Base-by-base conservation (phyloP, 1,284 basidiomycete species). In the Rhodotorula sp. region DNA sequence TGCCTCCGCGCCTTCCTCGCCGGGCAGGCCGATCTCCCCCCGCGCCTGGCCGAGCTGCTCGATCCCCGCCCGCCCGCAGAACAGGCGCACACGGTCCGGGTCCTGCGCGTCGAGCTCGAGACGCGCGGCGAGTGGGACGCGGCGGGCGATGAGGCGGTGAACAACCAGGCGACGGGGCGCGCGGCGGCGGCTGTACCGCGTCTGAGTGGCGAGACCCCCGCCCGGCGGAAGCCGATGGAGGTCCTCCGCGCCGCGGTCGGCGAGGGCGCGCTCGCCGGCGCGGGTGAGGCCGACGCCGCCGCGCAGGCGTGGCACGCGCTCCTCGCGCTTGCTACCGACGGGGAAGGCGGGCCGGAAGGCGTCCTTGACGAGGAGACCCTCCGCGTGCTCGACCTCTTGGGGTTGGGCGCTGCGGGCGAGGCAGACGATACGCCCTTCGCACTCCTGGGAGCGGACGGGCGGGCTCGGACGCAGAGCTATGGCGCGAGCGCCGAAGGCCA, bases 281-380 rank as follows among this genome's bases (percentile, higher is more conserved):
- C 22, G 51, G 57, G 36, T 3, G 69, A 63, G 6, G 69, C 44
- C 2, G 13, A 29, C 21, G 36, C n/a, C 9, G 64, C 59, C 19
- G 34, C 13, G 32, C 48, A 41, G 2, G 34, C 32, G 3, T 53
- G 39, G 53, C 41, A 65, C 21, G 54, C 41, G 10, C 51, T 76
- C 7, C 32, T 70, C 5, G 69, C 21, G 34, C 12, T 29, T 8
- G 67, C 46, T 12, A 13, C 36, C 7, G 58, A 41, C 58, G 22
- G 50, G 46, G 50, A 32, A n/a, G 48, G 56, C 8, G 59, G 59
- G 5, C 53, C 37, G 51, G 67, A 41, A 10, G 67, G 55, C 3
- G 62, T 72, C 5, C 58, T 76, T 12, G 73, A 73, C 4, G 70
- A 71, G 21, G 75, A 76, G 44, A 55, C 74, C 4, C 29, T 76